Conservation (phyloP, 148 eudicot species). For the Rhododendron kiyosumense region DNA sequence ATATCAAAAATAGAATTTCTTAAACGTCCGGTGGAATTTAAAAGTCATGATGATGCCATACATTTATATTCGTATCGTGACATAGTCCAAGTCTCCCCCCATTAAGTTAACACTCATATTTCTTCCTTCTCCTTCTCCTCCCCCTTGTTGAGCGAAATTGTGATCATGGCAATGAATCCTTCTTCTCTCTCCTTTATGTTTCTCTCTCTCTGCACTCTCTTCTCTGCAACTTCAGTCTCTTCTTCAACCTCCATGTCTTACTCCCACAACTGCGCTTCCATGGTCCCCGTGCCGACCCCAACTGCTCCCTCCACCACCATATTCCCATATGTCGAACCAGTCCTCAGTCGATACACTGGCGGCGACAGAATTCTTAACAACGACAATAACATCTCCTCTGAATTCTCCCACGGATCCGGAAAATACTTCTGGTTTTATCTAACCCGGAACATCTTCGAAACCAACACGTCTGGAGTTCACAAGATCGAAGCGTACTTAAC, state of each 20-base stretch:
- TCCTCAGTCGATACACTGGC: conserved; percentile 6
- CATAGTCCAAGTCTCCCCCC: too few species aligned
- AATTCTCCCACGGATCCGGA: too few species aligned
- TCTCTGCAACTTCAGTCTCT: neutral
- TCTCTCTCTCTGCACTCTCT: neutral
- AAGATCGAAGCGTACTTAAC: conserved; percentile 16
- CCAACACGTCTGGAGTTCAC: conserved; percentile 14
- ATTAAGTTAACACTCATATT: too few species aligned
- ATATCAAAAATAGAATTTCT: too few species aligned
- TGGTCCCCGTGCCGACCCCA: conserved; percentile 22
- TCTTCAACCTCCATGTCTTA: conserved; percentile 12
- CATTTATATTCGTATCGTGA: too few species aligned
- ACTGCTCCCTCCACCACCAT: neutral
- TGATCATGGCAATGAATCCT: neutral
- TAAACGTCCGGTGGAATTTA: too few species aligned
- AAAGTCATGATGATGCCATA: too few species aligned
- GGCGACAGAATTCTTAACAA: conserved; percentile 14
- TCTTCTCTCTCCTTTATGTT: neutral
- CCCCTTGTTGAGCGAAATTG: neutral
- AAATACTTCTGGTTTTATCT: neutral
- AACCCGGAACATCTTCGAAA: neutral
- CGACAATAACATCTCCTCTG: neutral
- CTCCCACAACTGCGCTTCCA: conserved; percentile 16
- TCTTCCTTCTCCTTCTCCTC: neutral
- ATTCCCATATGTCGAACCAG: neutral